Evolutionary conservation across 495 filamentous ascomycete genomes (phyloP), one percentile per base, ranked within the genome.

Genomic region (Niebla homalea): DNA sequence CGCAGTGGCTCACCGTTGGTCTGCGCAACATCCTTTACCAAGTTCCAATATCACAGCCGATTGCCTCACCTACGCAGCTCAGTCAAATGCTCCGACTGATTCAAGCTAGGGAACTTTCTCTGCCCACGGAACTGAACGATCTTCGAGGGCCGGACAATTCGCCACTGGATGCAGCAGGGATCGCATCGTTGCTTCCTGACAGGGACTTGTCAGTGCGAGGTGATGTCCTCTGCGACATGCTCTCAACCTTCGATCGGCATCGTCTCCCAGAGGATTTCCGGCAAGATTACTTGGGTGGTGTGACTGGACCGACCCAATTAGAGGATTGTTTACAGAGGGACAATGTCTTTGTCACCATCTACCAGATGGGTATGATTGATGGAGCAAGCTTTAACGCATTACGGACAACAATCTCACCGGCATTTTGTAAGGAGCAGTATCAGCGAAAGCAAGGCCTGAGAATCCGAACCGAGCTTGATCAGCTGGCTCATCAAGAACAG

Each of bases 341-440:
- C 2, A 69, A 73, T 46, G 64, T 75, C n/a, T 68, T 70, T 46
- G 67, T 67, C 16, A 77, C 73, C 1, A 64, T 75, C 39, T 76
- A 74, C 57, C 62, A 69, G 7, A 66, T 76, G 0, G 71, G 71
- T 6, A 64, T 74, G 4, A 64, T 70, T 49, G 70, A 76, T 45
- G 63, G 72, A 29, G 57, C 61, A 18, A 64, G 75, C 45, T 73
- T 65, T 51, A 56, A 54, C 23, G 69, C 64, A 49, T 62, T 77
- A 12, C 70, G 68, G 53, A 68, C 70, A 48, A 66, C 66, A 1
- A 70, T 75, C 63, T 70, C 70, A 1, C 54, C 62, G 8, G 69
- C 69, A 0, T 65, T 67, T 8, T 70, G 72, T 55, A 70, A 71
- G 3, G 65, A 64, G 3, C 67, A 68, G 46, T 76, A 71, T 56